Base-by-base conservation (phyloP, 2,329 filamentous ascomycete genomes). In the Fusarium coffeatum region DNA sequence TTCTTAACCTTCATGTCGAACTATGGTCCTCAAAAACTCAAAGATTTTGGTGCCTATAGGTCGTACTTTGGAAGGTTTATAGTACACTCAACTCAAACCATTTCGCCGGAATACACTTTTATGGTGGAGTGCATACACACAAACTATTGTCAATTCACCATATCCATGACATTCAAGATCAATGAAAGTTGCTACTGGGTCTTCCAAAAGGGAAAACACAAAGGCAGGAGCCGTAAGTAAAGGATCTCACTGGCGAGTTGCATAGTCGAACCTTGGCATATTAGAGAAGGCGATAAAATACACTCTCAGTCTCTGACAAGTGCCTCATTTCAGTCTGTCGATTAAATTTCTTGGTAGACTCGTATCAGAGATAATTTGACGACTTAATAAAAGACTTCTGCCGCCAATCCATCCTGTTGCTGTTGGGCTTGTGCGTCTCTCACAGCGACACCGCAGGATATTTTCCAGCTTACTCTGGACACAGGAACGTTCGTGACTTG, bases 341-440 rank as follows among this genome's bases (percentile, higher is more conserved):
- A 37, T 37, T 7, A 37, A n/a, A 0, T 11, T 37, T 2, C 10
- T 2, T 12, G 10, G 4, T 0, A 4, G 0, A 1, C 12, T 37
- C 5, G 3, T 12, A n/a, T n/a, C 6, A 18, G 4, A n/a, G 34
- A 18, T 37, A 18, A n/a, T 12, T 6, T n/a, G 10, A 10, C 34
- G 18, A 37, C 18, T 11, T 2, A 37, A 10, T 2, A 7, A n/a
- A 37, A 7, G 3, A n/a, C 18, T n/a, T n/a, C 18, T 37, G 10
- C 10, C 5, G n/a, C 18, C 34, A n/a, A 12, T 6, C 18, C 18
- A 11, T 37, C 18, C 10, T 37, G 34, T n/a, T 37, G 6, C 10
- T 37, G 34, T n/a, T 37, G 6, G 10, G 18, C 10, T 37, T 37
- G 2, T 37, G 18, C 34, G 34, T 12, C 6, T 37, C 34, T n/a